These are phyloP conservation scores for Debaryomyces singareniensis DNA, from an alignment of 1,139 yeast genomes.

Conservation along the genomic window DNA sequence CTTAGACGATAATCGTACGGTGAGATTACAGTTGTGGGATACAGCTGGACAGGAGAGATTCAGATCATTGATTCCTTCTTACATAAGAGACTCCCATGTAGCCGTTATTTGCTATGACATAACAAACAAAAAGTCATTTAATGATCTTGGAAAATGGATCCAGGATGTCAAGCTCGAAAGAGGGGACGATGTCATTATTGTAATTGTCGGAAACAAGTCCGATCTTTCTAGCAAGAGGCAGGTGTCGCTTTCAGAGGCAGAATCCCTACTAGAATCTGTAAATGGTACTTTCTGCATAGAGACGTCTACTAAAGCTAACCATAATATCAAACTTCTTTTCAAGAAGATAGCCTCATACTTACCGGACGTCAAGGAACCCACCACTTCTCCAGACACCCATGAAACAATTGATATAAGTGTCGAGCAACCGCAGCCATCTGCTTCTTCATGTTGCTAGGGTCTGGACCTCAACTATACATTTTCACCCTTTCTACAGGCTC, in stretches of 20 bases:
- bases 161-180: slow-evolving; percentile 63
- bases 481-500: no score
- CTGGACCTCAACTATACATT: no score
- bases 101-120: slow-evolving; percentile 95
- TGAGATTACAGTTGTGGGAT: slow-evolving; percentile 51
- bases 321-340: slow-evolving; percentile 83
- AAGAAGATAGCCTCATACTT: slow-evolving; percentile 85
- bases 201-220: slow-evolving; percentile 42
- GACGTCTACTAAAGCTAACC: slow-evolving; percentile 92
- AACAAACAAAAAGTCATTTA: slow-evolving; percentile 77
- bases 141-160: slow-evolving; percentile 52
- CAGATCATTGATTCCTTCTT: slow-evolving; percentile 65
- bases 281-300: slow-evolving; percentile 82
- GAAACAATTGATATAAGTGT: slow-evolving; percentile 42
- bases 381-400: slow-evolving; percentile 24
- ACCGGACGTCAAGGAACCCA: slow-evolving; percentile 57
- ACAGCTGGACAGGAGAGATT: slow-evolving; percentile 64
- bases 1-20: slow-evolving; percentile 49
- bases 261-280: slow-evolving; percentile 43
- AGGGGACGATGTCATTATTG: slow-evolving; percentile 58
- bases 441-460: slow-evolving; percentile 3
- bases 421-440: slow-evolving; percentile 12
- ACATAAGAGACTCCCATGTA: slow-evolving; percentile 93
- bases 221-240: slow-evolving; percentile 76
- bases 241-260: slow-evolving; percentile 76